Conservation (phyloP, 306 rosid species). For the Amphicarpaea edgeworthii region DNA sequence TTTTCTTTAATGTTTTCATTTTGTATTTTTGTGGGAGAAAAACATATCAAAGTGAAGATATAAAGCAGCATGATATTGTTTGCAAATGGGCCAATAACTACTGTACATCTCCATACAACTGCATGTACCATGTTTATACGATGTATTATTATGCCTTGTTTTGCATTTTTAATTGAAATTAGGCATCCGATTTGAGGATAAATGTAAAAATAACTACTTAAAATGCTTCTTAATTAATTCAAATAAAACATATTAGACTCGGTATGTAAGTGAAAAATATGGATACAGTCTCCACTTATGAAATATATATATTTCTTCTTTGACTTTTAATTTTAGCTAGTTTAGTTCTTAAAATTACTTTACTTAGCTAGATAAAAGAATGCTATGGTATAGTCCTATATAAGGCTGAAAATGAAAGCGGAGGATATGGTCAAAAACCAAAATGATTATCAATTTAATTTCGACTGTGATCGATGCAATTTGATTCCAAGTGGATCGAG, state of each 20-base stretch:
- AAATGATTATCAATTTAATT: not conserved
- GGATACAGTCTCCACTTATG: not conserved
- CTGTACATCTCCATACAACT: not conserved
- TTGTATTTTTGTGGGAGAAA: not conserved
- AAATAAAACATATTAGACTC: not conserved
- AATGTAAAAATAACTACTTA: not conserved
- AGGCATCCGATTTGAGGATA: not conserved
- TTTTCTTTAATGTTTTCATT: not conserved
- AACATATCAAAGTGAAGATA: not conserved
- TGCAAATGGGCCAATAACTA: not conserved
- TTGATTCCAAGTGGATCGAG: slow-evolving; percentile 3
- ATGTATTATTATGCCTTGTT: not conserved
- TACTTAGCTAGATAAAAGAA: not conserved
- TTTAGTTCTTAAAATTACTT: not conserved
- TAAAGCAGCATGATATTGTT: not conserved
- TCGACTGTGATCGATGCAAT: not conserved
- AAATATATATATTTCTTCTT: not conserved
- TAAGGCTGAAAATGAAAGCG: not conserved
- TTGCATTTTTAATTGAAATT: not conserved
- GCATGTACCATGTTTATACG: not conserved
- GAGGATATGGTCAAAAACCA: not conserved
- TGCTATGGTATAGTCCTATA: too few species aligned
- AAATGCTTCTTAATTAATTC: not conserved
- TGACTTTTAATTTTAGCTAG: not conserved
- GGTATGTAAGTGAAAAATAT: not conserved